Conservation (phyloP, 148 eudicot genomes). For the Fagopyrum esculentum region DNA sequence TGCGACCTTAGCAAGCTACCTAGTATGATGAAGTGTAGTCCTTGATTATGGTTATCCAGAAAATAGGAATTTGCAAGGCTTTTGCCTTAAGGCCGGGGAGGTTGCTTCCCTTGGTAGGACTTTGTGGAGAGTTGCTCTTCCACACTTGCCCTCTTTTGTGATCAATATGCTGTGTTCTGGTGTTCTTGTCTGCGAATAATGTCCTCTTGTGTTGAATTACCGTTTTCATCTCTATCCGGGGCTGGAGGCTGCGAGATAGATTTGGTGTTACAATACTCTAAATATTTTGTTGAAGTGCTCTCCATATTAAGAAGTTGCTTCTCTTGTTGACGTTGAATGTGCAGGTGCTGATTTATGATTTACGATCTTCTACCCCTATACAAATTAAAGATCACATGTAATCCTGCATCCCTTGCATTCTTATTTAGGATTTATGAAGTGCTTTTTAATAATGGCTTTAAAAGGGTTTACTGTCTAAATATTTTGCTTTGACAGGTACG, state of each 20-base stretch:
- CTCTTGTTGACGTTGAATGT: slow-evolving; percentile 18
- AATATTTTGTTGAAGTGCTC: not conserved
- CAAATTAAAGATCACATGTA: slow-evolving; percentile 96
- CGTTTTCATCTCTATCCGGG: not conserved
- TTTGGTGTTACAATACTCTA: not conserved
- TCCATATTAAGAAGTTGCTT: not conserved
- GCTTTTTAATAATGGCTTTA: not conserved
- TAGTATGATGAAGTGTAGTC: too few relatives aligned
- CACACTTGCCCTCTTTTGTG: too few relatives aligned
- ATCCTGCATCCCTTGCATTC: slow-evolving; percentile 20
- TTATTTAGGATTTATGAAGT: not conserved
- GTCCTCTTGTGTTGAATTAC: too few relatives aligned
- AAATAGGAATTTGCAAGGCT: too few relatives aligned
- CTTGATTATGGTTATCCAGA: too few relatives aligned
- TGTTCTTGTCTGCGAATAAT: too few relatives aligned
- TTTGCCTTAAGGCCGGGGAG: not conserved
- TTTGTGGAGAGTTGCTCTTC: too few relatives aligned
- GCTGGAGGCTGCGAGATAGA: not conserved
- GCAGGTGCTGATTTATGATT: slow-evolving; percentile 83
- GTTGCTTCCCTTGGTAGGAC: not conserved
- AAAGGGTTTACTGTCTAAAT: not conserved
- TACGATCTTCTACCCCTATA: slow-evolving; percentile 81
- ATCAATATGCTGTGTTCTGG: too few relatives aligned
- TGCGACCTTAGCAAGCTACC: too few relatives aligned
- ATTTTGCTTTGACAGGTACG: slow-evolving; percentile 56